These are phyloP conservation scores for Viridothelium virens DNA, from an alignment of 495 filamentous ascomycete species.

Conservation along the genomic window DNA sequence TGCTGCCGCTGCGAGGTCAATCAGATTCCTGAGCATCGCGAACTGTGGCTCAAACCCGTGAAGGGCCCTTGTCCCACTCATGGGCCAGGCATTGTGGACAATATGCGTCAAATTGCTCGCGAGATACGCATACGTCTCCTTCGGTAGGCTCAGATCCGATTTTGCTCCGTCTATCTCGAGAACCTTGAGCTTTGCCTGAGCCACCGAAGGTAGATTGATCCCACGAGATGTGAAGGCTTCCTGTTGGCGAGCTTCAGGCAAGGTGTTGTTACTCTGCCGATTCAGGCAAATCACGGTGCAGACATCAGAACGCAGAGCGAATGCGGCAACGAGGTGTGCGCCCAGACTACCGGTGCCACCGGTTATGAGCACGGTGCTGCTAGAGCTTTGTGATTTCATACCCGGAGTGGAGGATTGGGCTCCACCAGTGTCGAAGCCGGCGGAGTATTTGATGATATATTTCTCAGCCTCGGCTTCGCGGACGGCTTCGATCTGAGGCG, in stretches of 20 bases:
- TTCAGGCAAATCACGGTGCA: background rate
- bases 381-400: background rate
- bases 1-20: constrained; percentile 9
- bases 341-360: background rate
- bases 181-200: background rate
- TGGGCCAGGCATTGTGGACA: constrained; percentile 28
- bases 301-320: background rate
- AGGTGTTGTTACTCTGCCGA: background rate
- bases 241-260: background rate
- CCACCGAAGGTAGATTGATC: background rate
- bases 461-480: background rate
- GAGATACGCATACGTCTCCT: constrained; percentile 23
- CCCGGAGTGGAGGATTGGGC: background rate
- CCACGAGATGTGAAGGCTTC: background rate
- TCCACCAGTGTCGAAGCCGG: background rate
- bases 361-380: background rate
- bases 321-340: background rate
- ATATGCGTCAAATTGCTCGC: background rate
- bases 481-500: background rate
- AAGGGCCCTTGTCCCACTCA: constrained; percentile 35
- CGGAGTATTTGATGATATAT: background rate
- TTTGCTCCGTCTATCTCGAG: background rate
- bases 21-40: constrained; percentile 12
- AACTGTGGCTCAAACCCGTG: constrained; percentile 15
- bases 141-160: background rate